Conservation (phyloP, 371 early-diverging fungal genomes). For the Sanchytrium tribonematis region DNA sequence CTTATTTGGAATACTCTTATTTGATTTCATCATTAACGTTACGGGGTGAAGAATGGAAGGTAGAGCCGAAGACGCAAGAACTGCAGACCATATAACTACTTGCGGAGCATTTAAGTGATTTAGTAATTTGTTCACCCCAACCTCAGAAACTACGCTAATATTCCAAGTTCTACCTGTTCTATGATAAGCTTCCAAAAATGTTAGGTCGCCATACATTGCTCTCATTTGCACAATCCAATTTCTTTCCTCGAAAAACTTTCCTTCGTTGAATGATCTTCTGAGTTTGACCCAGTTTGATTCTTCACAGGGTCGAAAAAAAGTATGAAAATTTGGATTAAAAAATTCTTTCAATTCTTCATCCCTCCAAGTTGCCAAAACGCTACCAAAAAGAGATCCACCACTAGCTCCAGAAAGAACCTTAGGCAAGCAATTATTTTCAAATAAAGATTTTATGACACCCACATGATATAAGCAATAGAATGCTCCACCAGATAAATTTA, state of each 20-base stretch:
- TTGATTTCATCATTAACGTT: slow-evolving; percentile 40
- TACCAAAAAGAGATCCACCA: slow-evolving; percentile 15
- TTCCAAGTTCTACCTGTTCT: slow-evolving; percentile 60
- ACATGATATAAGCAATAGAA: slow-evolving; percentile 15
- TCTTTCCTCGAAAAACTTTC: too few relatives aligned
- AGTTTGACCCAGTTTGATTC: too few relatives aligned
- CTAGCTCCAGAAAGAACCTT: slow-evolving; percentile 18
- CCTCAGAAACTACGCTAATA: slow-evolving; percentile 50
- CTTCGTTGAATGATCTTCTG: too few relatives aligned
- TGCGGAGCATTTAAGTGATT: slow-evolving; percentile 65
- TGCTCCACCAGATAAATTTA: slow-evolving; percentile 23
- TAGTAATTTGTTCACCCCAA: slow-evolving; percentile 40
- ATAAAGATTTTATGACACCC: slow-evolving; percentile 19
- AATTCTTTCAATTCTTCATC: slow-evolving; percentile 16
- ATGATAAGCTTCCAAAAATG: slow-evolving; percentile 43
- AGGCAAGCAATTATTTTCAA: slow-evolving; percentile 16
- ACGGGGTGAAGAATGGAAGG: slow-evolving; percentile 53
- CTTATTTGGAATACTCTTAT: too few relatives aligned
- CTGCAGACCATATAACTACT: slow-evolving; percentile 59
- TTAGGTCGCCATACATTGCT: too few relatives aligned
- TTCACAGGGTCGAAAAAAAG: slow-evolving; percentile 8
- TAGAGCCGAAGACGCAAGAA: slow-evolving; percentile 38
- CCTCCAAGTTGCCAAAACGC: slow-evolving; percentile 14
- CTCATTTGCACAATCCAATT: too few relatives aligned
- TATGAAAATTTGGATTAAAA: slow-evolving; percentile 8